A percentile compares a stretch with the other conserved stretches of the same genome.
phyloP scores from a whole-genome alignment of 225 moss, liverwort and hornwort species.

The Polytrichum formosum region DNA sequence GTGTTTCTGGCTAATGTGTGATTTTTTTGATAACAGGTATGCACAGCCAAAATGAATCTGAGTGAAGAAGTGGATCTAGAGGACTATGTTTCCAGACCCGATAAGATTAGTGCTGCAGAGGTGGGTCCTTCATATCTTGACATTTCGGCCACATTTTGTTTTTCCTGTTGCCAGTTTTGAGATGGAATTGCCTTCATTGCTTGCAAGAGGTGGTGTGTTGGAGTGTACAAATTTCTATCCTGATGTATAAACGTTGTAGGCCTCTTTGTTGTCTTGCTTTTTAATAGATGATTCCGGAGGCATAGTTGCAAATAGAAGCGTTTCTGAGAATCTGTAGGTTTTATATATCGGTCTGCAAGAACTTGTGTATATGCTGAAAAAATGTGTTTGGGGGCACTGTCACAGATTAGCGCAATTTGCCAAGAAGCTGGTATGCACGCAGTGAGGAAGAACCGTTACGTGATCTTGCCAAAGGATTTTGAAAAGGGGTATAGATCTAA shows the following conservation, averaged over 20 bases:
- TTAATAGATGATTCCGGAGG: no score
- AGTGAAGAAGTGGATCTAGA: constrained; percentile 98
- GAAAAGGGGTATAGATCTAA: constrained; percentile 96
- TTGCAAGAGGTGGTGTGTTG: neutral
- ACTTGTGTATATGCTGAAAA: neutral
- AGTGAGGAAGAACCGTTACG: constrained; percentile 90
- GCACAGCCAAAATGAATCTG: constrained; percentile 96
- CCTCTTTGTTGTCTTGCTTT: no score
- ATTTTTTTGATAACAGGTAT: constrained; percentile 50
- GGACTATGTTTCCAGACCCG: constrained; percentile 94
- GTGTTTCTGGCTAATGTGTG: neutral
- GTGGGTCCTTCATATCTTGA: constrained; percentile 30
- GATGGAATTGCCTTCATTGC: neutral
- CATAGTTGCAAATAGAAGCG: no score
- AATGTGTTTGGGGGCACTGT: neutral
- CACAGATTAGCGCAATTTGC: constrained; percentile 89
- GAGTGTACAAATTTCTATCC: no score
- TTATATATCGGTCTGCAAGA: neutral
- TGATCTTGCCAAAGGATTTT: constrained; percentile 95
- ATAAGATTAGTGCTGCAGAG: constrained; percentile 99
- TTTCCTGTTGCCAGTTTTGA: neutral
- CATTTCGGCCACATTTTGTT: neutral
- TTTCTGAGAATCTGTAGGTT: no score
- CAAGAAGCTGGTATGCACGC: constrained; percentile 99
- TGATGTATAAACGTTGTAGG: no score